phyloP scores from a whole-genome alignment of 306 rosid species.

The Senna siamea region DNA sequence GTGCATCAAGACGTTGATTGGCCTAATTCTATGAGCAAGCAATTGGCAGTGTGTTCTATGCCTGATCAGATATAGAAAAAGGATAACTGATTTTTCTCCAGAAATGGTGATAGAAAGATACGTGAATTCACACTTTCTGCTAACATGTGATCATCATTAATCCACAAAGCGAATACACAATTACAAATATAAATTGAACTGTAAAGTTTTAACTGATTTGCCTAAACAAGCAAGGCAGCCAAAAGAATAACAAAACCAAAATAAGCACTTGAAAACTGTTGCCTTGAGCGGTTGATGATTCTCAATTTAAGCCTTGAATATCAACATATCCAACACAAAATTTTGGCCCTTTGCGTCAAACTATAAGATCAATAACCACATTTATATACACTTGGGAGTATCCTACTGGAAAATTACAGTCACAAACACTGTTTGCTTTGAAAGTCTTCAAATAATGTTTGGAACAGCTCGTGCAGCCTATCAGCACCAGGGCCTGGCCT shows the following conservation, averaged over 20 bases:
- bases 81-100: too few species aligned
- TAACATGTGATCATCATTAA: neutral
- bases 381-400: slow-evolving; percentile 44
- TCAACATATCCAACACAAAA: slow-evolving; percentile 29
- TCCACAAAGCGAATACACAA: neutral
- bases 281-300: slow-evolving; percentile 24
- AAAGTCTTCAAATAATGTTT: slow-evolving; percentile 49
- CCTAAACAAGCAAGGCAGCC: neutral
- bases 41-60: too few species aligned
- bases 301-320: slow-evolving; percentile 28
- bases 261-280: slow-evolving; percentile 12
- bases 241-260: neutral
- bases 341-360: slow-evolving; percentile 34
- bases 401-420: slow-evolving; percentile 26
- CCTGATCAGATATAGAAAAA: neutral
- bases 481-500: slow-evolving; percentile 58
- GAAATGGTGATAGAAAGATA: slow-evolving; percentile 57
- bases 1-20: too few species aligned
- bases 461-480: slow-evolving; percentile 56
- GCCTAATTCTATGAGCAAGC: too few species aligned
- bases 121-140: slow-evolving; percentile 51
- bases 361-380: slow-evolving; percentile 33
- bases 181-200: slow-evolving; percentile 14
- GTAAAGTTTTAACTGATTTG: slow-evolving; percentile 8
- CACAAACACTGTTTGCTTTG: slow-evolving; percentile 53